Evolutionary conservation across 139 green algal genomes (phyloP).

Genomic region (Chlamydomonas sp.): DNA sequence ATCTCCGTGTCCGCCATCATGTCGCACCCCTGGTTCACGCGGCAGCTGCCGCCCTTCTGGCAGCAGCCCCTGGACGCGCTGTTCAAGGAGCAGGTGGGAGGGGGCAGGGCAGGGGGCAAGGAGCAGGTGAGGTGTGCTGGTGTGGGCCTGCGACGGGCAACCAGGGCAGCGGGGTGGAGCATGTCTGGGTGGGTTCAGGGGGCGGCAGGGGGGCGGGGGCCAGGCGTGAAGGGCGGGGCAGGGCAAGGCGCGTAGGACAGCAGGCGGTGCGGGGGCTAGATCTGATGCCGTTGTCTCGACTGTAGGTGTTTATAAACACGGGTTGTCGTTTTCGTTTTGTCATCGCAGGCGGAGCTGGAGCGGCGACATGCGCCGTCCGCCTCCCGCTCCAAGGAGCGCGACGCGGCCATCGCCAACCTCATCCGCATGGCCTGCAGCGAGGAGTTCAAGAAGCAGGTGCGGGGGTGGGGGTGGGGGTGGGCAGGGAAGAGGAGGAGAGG

Average conservation of each 20-base stretch:
- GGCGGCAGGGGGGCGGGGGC: no score
- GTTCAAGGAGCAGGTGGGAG: conserved; percentile 49
- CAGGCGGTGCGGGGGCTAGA: no score
- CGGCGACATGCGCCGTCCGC: conserved; percentile 30
- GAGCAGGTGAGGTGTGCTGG: no score
- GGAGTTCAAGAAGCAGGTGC: conserved; percentile 52
- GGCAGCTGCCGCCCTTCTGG: conserved; percentile 52
- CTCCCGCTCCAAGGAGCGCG: conserved; percentile 57
- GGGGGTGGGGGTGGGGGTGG: neutral
- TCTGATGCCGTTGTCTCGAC: neutral
- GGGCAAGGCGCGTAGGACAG: no score
- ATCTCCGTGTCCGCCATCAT: conserved; percentile 54
- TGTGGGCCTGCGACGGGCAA: no score
- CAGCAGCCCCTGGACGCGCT: conserved; percentile 52
- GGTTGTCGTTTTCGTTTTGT: no score
- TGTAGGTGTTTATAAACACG: no score
- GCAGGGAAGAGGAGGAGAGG: neutral
- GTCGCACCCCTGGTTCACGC: conserved; percentile 62
- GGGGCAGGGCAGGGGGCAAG: neutral
- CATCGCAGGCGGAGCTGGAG: conserved; percentile 31
- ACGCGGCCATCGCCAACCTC: conserved; percentile 57
- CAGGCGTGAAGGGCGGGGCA: no score
- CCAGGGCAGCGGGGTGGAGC: no score
- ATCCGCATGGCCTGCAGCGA: conserved; percentile 57
- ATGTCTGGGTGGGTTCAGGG: no score